Evolutionary conservation across 192 early-diverging fungal genomes (phyloP), one percentile per base, ranked within the genome.

Genomic region (Blastocladiella britannica): DNA sequence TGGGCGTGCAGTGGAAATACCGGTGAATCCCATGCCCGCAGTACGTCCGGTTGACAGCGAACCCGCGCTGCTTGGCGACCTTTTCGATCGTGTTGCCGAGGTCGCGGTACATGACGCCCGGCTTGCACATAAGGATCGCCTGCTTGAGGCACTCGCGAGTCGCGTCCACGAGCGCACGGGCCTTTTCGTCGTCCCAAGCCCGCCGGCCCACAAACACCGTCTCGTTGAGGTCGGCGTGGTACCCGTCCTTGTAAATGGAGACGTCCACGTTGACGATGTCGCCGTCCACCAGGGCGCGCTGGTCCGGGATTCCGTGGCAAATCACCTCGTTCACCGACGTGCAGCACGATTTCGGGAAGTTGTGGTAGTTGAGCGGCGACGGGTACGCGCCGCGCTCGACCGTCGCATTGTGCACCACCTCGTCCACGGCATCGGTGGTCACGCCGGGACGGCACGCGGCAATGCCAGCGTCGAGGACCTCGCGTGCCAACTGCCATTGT

Each of bases 281-380:
- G 29, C 95, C 95, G 60, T 99, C 91, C 65, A 83, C 72, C 12
- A 98, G 71, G 43, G 80, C 77, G 61, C 93, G 91, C 59, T 81
- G 77, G 74, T 98, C 95, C 18, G 95, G 95, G 55, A 98, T 91
- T 53, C 91, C 92, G 62, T 99, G 95, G 67, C 95, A 99, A 59
- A 99, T 89, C 23, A 93, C 91, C 68, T 88, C 84, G 65, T 88
- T 88, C 51, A 88, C 77, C 27, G 77, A 80, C 58, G 84, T 92
- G 74, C 95, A 99, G 65, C 82, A 80, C 31, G 91, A 93, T 70
- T 97, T 97, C 18, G 92, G 92, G 69, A 94, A 99, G 29, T 79
- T 65, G 67, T 86, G 84, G 74, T 98, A 98, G 73, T 96, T 96
- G 37, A 98, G 73, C 52, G 95, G 88, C 15, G 91, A 95, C 23